Evolutionary conservation across 2,329 filamentous ascomycete species (phyloP).

Genomic region (Exophiala alcalophila): DNA sequence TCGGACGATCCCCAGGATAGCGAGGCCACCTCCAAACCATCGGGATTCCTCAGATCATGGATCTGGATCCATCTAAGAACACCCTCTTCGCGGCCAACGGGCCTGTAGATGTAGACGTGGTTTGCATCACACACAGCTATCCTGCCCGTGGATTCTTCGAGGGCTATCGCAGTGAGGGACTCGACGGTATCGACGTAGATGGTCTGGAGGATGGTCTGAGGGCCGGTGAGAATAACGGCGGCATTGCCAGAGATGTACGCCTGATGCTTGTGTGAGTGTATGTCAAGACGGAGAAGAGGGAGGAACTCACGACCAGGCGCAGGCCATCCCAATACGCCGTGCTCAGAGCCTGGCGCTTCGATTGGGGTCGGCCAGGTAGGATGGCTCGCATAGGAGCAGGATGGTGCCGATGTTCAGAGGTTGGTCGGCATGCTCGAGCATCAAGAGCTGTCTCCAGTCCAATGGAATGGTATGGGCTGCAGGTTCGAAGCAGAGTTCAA

Average conservation of each 20-base stretch:
- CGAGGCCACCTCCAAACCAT: slow-evolving; percentile 47
- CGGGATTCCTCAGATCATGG: slow-evolving; percentile 38
- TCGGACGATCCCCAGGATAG: slow-evolving; percentile 86
- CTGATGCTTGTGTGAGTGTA: slow-evolving; percentile 44
- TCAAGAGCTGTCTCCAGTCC: not conserved
- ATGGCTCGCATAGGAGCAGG: slow-evolving; percentile 67
- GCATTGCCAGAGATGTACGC: slow-evolving; percentile 87
- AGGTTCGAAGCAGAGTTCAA: too few relatives aligned
- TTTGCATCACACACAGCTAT: slow-evolving; percentile 71
- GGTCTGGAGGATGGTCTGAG: slow-evolving; percentile 76
- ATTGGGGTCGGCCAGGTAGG: slow-evolving; percentile 73
- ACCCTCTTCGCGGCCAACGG: slow-evolving; percentile 67
- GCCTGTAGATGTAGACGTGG: slow-evolving; percentile 73
- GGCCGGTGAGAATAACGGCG: slow-evolving; percentile 75
- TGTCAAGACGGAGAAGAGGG: slow-evolving; percentile 6
- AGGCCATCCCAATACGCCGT: slow-evolving; percentile 69
- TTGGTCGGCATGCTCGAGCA: slow-evolving; percentile 6
- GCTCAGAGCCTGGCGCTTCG: slow-evolving; percentile 73
- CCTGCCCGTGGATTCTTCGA: slow-evolving; percentile 80
- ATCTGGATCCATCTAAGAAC: slow-evolving; percentile 50
- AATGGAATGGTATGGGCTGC: not conserved
- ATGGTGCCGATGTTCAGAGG: slow-evolving; percentile 13
- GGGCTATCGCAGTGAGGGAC: slow-evolving; percentile 70
- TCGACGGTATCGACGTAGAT: slow-evolving; percentile 75
- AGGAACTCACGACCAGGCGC: slow-evolving; percentile 64